Conservation (phyloP, 805 yeast genomes). For the Naumovozyma castellii region DNA sequence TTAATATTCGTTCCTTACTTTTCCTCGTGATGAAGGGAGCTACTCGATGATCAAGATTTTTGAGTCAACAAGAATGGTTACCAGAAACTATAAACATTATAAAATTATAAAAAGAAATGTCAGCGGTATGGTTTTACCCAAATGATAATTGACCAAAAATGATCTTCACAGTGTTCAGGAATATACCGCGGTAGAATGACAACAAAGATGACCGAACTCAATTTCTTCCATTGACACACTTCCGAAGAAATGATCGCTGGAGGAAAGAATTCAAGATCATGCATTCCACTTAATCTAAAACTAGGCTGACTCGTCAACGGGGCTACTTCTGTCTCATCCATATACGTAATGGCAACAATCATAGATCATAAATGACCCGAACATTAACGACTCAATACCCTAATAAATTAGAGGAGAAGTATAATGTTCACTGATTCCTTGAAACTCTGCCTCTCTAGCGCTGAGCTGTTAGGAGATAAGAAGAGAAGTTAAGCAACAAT, state of each 20-base stretch:
- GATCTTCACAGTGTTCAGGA: slow-evolving; percentile 98
- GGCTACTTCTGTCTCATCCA: slow-evolving; percentile 74
- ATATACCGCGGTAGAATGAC: slow-evolving; percentile 83
- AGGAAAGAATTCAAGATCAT: slow-evolving; percentile 32
- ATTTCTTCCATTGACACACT: slow-evolving; percentile 25
- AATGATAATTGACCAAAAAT: slow-evolving; percentile 83
- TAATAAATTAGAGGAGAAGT: slow-evolving; percentile 30
- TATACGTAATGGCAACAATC: slow-evolving; percentile 43
- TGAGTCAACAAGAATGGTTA: too few relatives aligned
- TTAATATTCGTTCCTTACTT: too few relatives aligned
- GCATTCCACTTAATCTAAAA: slow-evolving; percentile 56
- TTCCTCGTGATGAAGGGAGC: too few relatives aligned
- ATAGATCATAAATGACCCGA: slow-evolving; percentile 12
- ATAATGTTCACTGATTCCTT: slow-evolving; percentile 18
- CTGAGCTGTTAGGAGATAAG: slow-evolving; percentile 45
- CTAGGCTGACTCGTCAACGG: slow-evolving; percentile 84
- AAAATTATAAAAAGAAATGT: slow-evolving; percentile 41
- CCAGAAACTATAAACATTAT: too few relatives aligned
- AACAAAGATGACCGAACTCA: slow-evolving; percentile 56
- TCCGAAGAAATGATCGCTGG: slow-evolving; percentile 21
- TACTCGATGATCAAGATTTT: too few relatives aligned
- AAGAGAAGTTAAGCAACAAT: slow-evolving; percentile 26
- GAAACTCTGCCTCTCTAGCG: slow-evolving; percentile 58
- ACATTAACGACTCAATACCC: slow-evolving; percentile 26
- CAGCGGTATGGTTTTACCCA: slow-evolving; percentile 99